phyloP scores from a whole-genome alignment of 257 asterid species.

The Handroanthus guayacan region DNA sequence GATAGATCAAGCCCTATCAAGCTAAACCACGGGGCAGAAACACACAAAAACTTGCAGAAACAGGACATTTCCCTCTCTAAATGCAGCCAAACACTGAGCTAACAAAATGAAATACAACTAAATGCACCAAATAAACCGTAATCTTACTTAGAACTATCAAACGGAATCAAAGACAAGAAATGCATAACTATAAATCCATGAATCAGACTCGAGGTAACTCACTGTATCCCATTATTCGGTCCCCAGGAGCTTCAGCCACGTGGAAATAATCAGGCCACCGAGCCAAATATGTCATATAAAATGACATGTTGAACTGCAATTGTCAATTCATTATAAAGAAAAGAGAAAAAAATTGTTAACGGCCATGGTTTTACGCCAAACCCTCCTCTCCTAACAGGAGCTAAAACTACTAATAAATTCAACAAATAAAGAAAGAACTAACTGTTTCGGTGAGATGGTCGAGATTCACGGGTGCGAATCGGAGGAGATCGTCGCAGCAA shows the following conservation, averaged over 20 bases:
- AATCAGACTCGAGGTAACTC: constrained; percentile 33
- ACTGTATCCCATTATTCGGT: constrained; percentile 73
- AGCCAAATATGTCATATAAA: constrained; percentile 95
- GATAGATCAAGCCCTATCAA: background rate
- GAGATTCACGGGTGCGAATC: constrained; percentile 84
- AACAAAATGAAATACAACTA: background rate
- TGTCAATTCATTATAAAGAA: background rate
- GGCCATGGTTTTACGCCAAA: background rate
- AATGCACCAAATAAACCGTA: background rate
- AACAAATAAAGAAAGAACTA: background rate
- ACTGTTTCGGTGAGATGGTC: constrained; percentile 96
- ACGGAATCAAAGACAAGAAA: constrained; percentile 10
- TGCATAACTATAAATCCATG: background rate
- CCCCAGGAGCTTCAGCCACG: constrained; percentile 91
- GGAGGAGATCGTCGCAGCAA: constrained; percentile 95
- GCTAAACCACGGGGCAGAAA: background rate
- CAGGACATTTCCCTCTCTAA: background rate
- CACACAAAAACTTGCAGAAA: constrained; percentile 18
- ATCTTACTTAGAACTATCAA: background rate
- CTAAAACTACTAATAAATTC: background rate
- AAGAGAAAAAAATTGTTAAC: background rate
- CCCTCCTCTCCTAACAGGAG: background rate
- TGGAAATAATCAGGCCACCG: constrained; percentile 98
- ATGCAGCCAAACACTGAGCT: background rate
- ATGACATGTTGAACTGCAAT: constrained; percentile 72